Base-by-base conservation (phyloP, 1,284 basidiomycete genomes). In the Ustilago nuda region DNA sequence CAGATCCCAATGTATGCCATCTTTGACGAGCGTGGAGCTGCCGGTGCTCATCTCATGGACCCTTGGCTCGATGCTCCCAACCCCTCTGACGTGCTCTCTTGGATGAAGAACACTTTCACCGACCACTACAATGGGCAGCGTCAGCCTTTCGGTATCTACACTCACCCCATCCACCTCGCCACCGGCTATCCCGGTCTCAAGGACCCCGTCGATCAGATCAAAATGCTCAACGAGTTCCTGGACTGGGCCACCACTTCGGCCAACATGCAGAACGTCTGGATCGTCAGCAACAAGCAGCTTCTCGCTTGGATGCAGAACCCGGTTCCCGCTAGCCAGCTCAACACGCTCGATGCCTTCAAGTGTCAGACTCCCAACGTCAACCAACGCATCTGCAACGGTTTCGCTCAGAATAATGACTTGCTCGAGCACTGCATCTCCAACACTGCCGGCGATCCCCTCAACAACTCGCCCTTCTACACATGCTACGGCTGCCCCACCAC, bases 131-230 rank as follows among this genome's bases (percentile, higher is more conserved):
- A 89, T 68, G 89, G 88, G 51, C 92, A 92, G 79, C 89, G 91
- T 8, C 92, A 93, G 85, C 93, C 93, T 0, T 91, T 94, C 72
- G 92, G 92, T 57, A 87, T 93, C 50, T 94, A 93, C 86, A 91
- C 91, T 3, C 92, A 94, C 83, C 92, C 92, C 41, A 92, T 93
- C 82, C 92, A 93, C 87, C 85, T 93, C 64, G 90, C 92, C 17
- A 90, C 91, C 58, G 68, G 88, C 84, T 79, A 77, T 56, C 78
- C 77, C 8, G 72, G 78, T 50, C 60, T 80, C 32, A 35, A 50
- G n/a, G 78, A 76, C 45, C 78, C 75, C 35, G 68, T 66, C 19
- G 68, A 60, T 43, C 61, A 72, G 58, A 76, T 76, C 69, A 69
- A 67, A 27, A 79, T 92, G 92, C 90, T 93, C 84, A 93, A 93